Base-by-base conservation (phyloP, 208 protist species). In the Phytomonas serpens region DNA sequence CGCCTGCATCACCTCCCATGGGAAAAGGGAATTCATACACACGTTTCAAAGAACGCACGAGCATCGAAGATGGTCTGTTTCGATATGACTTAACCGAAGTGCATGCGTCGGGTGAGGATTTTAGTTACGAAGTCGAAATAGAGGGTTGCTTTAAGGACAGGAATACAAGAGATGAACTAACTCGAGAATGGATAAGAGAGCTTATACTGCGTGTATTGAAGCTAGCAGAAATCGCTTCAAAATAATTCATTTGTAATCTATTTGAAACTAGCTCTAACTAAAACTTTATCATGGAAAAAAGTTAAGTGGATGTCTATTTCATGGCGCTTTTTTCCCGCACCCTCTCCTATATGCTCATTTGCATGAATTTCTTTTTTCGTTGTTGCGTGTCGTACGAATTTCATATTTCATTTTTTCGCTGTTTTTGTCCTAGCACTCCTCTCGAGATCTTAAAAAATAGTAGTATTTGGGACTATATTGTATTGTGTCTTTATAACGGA, bases 51-150 rank as follows among this genome's bases (percentile, higher is more conserved):
- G 69, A 74, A 16, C 85, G 90, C 6, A 73, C 63, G 34, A 84
- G 78, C 40, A 71, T 89, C 33, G 68, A 38, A 10, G 78, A 85
- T n/a, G 80, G 64, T 3, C 67, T 62, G 13, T 85, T 82, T 57
- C 72, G 83, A 67, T 95, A 93, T 75, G 90, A 90, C 74, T 61
- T 89, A 38, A 95, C 90, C 14, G 51, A 69, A 4, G 83, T 92
- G 27, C 66, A 36, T 19, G 69, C 27, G 1, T 77, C 29, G 57
- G 57, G 80, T 1, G 37, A 63, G 27, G 29, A 63, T 2, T 38
- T 67, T 4, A 70, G 30, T 68, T 90, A 77, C 63, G 90, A 95
- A 65, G 87, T 95, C 37, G 90, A 95, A 71, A 27, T 95, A 5
- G 90, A 95, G 74, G 82, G 75, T 10, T 70, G 81, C 7, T 86